phyloP scores from a whole-genome alignment of 1,139 yeast genomes.

The Kluyveromyces marxianus region DNA sequence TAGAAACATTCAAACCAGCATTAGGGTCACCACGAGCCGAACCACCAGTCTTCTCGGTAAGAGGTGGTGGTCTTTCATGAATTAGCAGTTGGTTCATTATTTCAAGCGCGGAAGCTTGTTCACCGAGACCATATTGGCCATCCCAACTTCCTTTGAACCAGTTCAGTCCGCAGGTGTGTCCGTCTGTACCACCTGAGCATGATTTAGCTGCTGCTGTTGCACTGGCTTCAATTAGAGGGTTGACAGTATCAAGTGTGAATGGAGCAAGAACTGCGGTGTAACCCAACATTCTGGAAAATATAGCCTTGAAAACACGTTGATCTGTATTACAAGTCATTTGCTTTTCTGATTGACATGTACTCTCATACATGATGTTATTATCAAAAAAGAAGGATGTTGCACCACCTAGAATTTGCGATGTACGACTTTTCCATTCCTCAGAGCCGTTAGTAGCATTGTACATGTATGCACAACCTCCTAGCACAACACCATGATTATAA shows the following conservation, averaged over 20 bases:
- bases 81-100: conserved; percentile 45
- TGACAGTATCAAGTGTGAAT: conserved; percentile 45
- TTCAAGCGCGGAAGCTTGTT: conserved; percentile 71
- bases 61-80: conserved; percentile 35
- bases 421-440: conserved; percentile 58
- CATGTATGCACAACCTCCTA: conserved; percentile 77
- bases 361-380: conserved; percentile 61
- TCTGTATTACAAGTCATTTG: conserved; percentile 61
- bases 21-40: conserved; percentile 37
- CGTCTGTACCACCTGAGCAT: conserved; percentile 82
- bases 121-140: conserved; percentile 58
- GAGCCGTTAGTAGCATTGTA: conserved; percentile 64
- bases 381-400: conserved; percentile 53
- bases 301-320: conserved; percentile 85
- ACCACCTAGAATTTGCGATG: conserved; percentile 44
- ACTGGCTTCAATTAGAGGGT: conserved; percentile 46
- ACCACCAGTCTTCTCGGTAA: conserved; percentile 40
- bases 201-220: conserved; percentile 76
- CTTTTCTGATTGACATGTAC: conserved; percentile 62
- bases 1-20: conserved; percentile 36
- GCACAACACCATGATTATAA: conserved; percentile 75
- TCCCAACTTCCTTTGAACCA: conserved; percentile 79
- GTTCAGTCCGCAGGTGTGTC: conserved; percentile 81
- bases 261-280: conserved; percentile 71
- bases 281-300: conserved; percentile 68